Evolutionary conservation across 176 grass and related monocot species (phyloP).

Genomic region (Cenchrus purpureus): DNA sequence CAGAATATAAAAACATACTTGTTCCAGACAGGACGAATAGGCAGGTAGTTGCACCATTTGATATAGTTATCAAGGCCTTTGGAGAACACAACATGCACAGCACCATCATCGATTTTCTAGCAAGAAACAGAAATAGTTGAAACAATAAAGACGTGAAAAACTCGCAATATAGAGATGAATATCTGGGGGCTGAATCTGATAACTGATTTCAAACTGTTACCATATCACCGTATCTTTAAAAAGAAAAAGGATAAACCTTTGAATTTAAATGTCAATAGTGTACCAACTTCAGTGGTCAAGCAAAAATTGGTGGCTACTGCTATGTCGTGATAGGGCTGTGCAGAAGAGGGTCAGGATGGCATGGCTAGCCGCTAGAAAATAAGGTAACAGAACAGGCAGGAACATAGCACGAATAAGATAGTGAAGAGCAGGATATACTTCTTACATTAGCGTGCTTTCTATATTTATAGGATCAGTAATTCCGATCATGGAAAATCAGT

Average conservation of each 20-base stretch:
- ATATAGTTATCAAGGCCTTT: slow-evolving; percentile 95
- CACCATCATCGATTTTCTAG: slow-evolving; percentile 89
- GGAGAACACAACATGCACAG: slow-evolving; percentile 70
- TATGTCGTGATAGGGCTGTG: background rate
- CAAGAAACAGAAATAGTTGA: slow-evolving; percentile 41
- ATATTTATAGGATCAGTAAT: background rate
- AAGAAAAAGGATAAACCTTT: background rate
- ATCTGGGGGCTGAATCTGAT: background rate
- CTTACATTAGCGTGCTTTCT: background rate
- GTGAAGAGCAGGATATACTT: background rate
- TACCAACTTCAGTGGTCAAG: background rate
- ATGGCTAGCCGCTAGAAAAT: background rate
- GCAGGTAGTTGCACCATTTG: slow-evolving; percentile 93
- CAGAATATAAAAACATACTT: slow-evolving; percentile 56
- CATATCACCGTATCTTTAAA: background rate
- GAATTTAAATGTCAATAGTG: slow-evolving; percentile 31
- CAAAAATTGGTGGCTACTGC: background rate
- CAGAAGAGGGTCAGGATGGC: background rate
- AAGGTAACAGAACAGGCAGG: background rate
- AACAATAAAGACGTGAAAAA: slow-evolving; percentile 30
- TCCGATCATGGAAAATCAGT: background rate
- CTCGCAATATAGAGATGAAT: background rate
- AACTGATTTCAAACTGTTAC: background rate
- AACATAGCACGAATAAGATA: background rate
- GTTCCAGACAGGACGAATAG: slow-evolving; percentile 67